Percentiles rank a stretch among this genome's conserved stretches.
Evolutionary conservation across 2,329 filamentous ascomycete species (phyloP).

Genomic region (Gyromitra esculenta): DNA sequence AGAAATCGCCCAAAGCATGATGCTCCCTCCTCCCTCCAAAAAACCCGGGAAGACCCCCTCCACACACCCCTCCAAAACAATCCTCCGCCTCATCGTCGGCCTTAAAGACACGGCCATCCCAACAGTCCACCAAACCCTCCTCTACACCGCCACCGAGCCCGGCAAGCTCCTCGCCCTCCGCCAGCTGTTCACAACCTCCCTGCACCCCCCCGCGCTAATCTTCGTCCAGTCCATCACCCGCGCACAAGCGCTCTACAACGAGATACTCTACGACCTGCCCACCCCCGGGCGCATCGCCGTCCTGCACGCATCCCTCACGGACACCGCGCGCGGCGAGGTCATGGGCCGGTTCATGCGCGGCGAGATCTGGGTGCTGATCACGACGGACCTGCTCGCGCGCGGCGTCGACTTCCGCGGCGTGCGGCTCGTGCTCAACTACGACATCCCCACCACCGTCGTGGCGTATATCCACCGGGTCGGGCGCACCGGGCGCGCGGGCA

Average conservation of each 20-base stretch:
- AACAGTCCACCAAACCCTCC: slow-evolving; percentile 86
- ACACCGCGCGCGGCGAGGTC: slow-evolving; percentile 77
- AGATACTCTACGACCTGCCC: slow-evolving; percentile 94
- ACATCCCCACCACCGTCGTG: slow-evolving; percentile 89
- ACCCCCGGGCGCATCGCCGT: slow-evolving; percentile 83
- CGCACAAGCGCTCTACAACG: slow-evolving; percentile 84
- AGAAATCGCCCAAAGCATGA: slow-evolving; percentile 74
- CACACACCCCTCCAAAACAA: slow-evolving; percentile 59
- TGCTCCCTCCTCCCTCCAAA: slow-evolving; percentile 38
- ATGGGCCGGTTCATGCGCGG: slow-evolving; percentile 91
- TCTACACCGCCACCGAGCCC: slow-evolving; percentile 90
- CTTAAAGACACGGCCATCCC: slow-evolving; percentile 95
- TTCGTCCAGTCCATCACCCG: slow-evolving; percentile 97
- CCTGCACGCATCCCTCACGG: slow-evolving; percentile 85
- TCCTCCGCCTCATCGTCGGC: slow-evolving; percentile 90
- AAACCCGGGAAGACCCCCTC: slow-evolving; percentile 39
- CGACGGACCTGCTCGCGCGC: slow-evolving; percentile 89
- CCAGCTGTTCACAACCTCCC: slow-evolving; percentile 74
- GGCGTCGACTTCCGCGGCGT: slow-evolving; percentile 95
- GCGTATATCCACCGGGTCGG: slow-evolving; percentile 94
- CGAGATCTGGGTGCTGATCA: slow-evolving; percentile 96
- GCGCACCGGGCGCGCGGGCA: slow-evolving; percentile 85
- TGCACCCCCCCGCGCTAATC: slow-evolving; percentile 89
- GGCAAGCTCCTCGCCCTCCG: slow-evolving; percentile 92
- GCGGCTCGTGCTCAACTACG: slow-evolving; percentile 97